Evolutionary conservation across 768 basidiomycete genomes (phyloP).

Genomic region (Amanita subjunquillea): DNA sequence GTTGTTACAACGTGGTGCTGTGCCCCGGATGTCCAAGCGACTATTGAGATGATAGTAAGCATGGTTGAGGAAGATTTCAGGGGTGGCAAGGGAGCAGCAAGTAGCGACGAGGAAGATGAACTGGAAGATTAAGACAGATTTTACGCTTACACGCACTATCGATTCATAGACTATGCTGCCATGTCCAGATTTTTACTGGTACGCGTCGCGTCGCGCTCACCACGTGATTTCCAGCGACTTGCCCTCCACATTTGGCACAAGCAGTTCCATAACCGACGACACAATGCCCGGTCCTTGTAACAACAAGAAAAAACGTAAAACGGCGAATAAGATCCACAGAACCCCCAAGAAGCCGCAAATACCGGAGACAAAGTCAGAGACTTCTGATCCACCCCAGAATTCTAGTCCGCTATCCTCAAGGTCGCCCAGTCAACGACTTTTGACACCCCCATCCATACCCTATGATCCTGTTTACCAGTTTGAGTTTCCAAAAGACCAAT

Average conservation of each 20-base stretch:
- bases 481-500: neutral
- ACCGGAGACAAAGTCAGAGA: neutral
- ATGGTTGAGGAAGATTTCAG: slow-evolving; percentile 48
- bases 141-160: neutral
- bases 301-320: slow-evolving; percentile 33
- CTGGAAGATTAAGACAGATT: slow-evolving; percentile 2
- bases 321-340: slow-evolving; percentile 22
- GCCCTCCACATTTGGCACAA: too few relatives aligned
- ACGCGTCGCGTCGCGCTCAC: neutral
- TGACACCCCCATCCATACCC: slow-evolving; percentile 11
- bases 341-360: neutral
- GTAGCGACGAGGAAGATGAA: slow-evolving; percentile 33
- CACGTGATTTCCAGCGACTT: too few relatives aligned
- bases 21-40: slow-evolving; percentile 63
- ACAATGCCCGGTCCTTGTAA: slow-evolving; percentile 59
- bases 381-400: neutral
- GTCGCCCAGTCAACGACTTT: slow-evolving; percentile 10
- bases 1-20: slow-evolving; percentile 51
- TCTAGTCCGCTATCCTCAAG: slow-evolving; percentile 12
- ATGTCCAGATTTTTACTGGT: too few relatives aligned
- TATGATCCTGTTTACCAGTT: neutral
- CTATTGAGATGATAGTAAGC: slow-evolving; percentile 53
- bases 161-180: too few relatives aligned
- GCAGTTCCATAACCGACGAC: neutral
- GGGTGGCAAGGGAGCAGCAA: slow-evolving; percentile 25